Base-by-base conservation (phyloP, 371 early-diverging fungal species). In the Cladochytrium tenue region DNA sequence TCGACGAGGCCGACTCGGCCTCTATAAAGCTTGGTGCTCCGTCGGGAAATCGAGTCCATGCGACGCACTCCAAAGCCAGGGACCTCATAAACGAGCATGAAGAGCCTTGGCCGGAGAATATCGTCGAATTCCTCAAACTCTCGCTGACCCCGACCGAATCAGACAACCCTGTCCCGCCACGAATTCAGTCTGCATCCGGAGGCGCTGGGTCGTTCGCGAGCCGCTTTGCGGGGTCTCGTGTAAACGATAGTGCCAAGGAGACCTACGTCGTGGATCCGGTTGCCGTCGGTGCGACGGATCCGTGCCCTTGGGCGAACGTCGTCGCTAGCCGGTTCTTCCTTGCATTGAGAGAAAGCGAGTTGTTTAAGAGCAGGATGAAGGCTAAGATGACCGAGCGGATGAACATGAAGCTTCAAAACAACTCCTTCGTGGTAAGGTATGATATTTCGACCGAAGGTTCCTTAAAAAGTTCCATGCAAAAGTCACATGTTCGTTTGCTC, bases 321-420 rank as follows among this genome's bases (percentile, higher is more conserved):
- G 52, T 72, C 5, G 67, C 74, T 17, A 67, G 74, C 25, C 69
- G 83, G 20, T 77, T 72, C 69, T 83, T 79, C 61, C 66, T 83
- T 30, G 66, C 73, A 13, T 66, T 83, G 56, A 51, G 83, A 31
- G 76, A 69, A n/a, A 68, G 68, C 30, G 63, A 71, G 58, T 64
- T 74, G 23, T 81, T 81, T 70, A 79, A 76, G 55, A 36, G 51
- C 27, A 58, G 70, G 50, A 70, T 70, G 63, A 70, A 69, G 36
- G 60, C n/a, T 3, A 76, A 76, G 58, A 67, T 75, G 64, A 67
- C 67, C 23, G 76, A 75, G 13, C 71, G 80, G 60, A 68, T 83
- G 57, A 79, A 76, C 59, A 28, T 58, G 57, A 79, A 78, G 68
- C 65, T 83, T 56, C 62, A 75, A 50, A 64, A 64, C 57, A 79